These are phyloP conservation scores for Pyrenochaeta sp. DNA, from an alignment of 2,329 filamentous ascomycete species.

Conservation along the genomic window DNA sequence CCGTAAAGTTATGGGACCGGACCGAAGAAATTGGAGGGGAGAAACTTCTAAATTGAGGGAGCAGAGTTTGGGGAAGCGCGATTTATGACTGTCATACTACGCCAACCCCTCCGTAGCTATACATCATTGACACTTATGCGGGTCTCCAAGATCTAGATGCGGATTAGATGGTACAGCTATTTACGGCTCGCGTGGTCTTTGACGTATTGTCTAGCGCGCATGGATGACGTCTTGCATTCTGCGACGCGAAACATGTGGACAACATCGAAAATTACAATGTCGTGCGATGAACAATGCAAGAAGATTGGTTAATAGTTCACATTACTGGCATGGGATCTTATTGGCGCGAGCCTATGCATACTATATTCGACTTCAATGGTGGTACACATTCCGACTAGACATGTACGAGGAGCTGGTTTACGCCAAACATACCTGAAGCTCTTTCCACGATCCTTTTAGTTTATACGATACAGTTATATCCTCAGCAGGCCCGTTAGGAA, in stretches of 20 bases:
- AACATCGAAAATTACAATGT: neutral
- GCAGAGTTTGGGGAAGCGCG: neutral
- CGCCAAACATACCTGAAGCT: neutral
- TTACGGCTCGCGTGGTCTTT: constrained; percentile 15
- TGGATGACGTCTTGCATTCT: constrained; percentile 35
- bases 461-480: neutral
- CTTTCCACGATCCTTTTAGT: neutral
- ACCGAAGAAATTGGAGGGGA: neutral
- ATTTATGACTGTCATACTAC: constrained; percentile 2
- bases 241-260: constrained; percentile 6
- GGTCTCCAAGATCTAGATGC: constrained; percentile 6
- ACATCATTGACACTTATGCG: constrained; percentile 15
- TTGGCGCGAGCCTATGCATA: neutral
- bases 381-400: neutral
- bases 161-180: constrained; percentile 6
- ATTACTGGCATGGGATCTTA: neutral
- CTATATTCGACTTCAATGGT: neutral
- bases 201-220: constrained; percentile 23
- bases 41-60: neutral
- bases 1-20: neutral
- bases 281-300: neutral
- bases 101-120: constrained; percentile 10
- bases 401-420: neutral
- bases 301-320: too few relatives aligned
- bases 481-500: neutral